These are phyloP conservation scores for Aspergillus nomiae DNA, from an alignment of 2,329 filamentous ascomycete genomes.

Conservation along the genomic window DNA sequence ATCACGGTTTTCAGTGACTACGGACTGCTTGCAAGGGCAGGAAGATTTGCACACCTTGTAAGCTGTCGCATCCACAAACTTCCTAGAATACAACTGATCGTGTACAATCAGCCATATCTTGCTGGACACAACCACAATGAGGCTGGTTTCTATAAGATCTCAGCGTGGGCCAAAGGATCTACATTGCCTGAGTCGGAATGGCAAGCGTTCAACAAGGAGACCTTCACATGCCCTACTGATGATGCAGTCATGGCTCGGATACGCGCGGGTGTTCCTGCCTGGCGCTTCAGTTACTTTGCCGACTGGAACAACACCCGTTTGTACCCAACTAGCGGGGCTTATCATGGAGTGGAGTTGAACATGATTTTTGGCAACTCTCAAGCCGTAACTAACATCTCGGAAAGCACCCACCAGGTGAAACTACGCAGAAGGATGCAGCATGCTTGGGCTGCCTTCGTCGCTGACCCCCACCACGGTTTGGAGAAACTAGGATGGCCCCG, in stretches of 20 bases:
- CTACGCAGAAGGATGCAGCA: slow-evolving; percentile 42
- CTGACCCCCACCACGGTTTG: slow-evolving; percentile 41
- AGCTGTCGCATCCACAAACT: neutral
- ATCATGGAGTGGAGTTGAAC: slow-evolving; percentile 53
- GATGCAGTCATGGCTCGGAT: slow-evolving; percentile 42
- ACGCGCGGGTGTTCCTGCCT: slow-evolving; percentile 40
- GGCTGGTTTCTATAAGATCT: slow-evolving; percentile 51
- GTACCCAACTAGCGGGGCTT: slow-evolving; percentile 50
- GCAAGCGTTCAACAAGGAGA: slow-evolving; percentile 44
- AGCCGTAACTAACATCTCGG: slow-evolving; percentile 42
- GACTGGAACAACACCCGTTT: slow-evolving; percentile 54
- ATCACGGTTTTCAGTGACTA: slow-evolving; percentile 49
- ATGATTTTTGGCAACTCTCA: slow-evolving; percentile 50
- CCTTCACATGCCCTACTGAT: slow-evolving; percentile 50
- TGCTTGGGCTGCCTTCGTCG: slow-evolving; percentile 46
- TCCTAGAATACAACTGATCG: neutral
- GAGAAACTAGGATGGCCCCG: slow-evolving; percentile 40
- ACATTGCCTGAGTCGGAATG: slow-evolving; percentile 44
- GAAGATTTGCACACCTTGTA: neutral
- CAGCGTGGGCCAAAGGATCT: slow-evolving; percentile 43
- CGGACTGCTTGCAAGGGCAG: neutral
- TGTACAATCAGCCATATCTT: slow-evolving; percentile 38
- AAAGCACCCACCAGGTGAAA: slow-evolving; percentile 30
- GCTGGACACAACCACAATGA: slow-evolving; percentile 51
- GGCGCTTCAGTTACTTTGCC: slow-evolving; percentile 53